Percentiles rank a stretch among this genome's conserved stretches.
Conservation (phyloP, 768 basidiomycete species). For the Pisolithus albus region DNA sequence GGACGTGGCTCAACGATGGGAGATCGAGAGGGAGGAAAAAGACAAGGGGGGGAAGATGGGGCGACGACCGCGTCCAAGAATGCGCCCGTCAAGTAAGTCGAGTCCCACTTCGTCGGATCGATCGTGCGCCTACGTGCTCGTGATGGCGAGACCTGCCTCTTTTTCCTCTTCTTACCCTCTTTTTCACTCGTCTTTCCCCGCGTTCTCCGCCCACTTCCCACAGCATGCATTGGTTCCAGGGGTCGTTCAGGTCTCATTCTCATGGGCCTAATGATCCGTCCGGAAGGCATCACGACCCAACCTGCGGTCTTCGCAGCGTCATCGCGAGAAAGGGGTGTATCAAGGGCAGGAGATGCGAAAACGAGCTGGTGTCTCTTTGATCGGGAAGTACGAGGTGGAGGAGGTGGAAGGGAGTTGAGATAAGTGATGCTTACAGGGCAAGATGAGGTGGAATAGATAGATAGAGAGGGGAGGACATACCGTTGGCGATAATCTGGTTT, state of each 20-base stretch:
- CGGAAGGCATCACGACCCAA: conserved; percentile 66
- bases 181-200: conserved; percentile 7
- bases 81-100: conserved; percentile 60
- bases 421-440: conserved; percentile 5
- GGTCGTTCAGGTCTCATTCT: conserved; percentile 67
- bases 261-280: conserved; percentile 58
- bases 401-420: conserved; percentile 11
- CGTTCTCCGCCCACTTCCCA: conserved; percentile 2
- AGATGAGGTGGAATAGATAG: background rate
- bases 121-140: conserved; percentile 61
- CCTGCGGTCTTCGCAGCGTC: conserved; percentile 50
- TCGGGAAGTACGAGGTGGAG: conserved; percentile 32
- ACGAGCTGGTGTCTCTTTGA: conserved; percentile 24
- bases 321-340: conserved; percentile 50
- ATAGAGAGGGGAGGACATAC: conserved; percentile 27
- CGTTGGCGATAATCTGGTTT: conserved; percentile 63
- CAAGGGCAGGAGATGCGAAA: conserved; percentile 44
- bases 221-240: conserved; percentile 27
- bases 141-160: conserved; percentile 43
- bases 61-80: conserved; percentile 44
- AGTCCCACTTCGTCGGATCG: conserved; percentile 67
- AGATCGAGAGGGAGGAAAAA: too few species aligned
- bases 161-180: conserved; percentile 33
- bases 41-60: background rate
- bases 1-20: too few species aligned